Conservation (phyloP, 306 rosid species). For the Gleditsia sinensis region DNA sequence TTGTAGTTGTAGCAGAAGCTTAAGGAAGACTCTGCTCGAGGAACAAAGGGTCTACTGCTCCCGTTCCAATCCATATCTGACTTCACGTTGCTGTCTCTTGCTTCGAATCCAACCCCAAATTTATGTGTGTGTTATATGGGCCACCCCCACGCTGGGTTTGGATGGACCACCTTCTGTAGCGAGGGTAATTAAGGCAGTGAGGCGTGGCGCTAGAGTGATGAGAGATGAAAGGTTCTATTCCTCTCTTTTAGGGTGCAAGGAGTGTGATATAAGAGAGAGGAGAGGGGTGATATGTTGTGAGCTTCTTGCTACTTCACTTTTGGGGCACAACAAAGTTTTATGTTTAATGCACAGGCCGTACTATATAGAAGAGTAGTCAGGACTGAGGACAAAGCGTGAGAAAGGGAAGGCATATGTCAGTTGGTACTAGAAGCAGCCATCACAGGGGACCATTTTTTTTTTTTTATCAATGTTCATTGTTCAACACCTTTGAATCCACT, state of each 20-base stretch:
- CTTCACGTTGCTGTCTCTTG: constrained; percentile 38
- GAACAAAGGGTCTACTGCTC: constrained; percentile 60
- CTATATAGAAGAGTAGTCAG: constrained; percentile 29
- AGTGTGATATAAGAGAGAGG: constrained; percentile 25
- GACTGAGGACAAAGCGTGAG: constrained; percentile 68
- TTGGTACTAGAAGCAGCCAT: constrained; percentile 50
- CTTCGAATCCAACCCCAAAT: constrained; percentile 36
- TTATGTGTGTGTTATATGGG: constrained; percentile 45
- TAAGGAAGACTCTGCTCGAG: constrained; percentile 66
- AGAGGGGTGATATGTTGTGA: constrained; percentile 36
- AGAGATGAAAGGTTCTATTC: constrained; percentile 37
- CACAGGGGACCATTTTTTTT: constrained; percentile 74
- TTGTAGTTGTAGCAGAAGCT: constrained; percentile 74
- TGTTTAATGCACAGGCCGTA: constrained; percentile 48
- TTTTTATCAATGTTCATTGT: too few relatives aligned
- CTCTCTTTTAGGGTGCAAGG: constrained; percentile 35
- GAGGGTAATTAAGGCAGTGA: constrained; percentile 22
- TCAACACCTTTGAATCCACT: constrained; percentile 58
- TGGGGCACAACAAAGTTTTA: constrained; percentile 61
- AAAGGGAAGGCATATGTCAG: constrained; percentile 79
- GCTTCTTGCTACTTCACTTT: constrained; percentile 47
- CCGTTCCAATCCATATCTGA: constrained; percentile 80
- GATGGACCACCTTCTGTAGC: constrained; percentile 85
- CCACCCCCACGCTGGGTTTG: constrained; percentile 30
- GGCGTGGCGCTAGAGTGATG: constrained; percentile 50